phyloP scores from a whole-genome alignment of 2,329 filamentous ascomycete species.

The Neonectria neomacrospora region DNA sequence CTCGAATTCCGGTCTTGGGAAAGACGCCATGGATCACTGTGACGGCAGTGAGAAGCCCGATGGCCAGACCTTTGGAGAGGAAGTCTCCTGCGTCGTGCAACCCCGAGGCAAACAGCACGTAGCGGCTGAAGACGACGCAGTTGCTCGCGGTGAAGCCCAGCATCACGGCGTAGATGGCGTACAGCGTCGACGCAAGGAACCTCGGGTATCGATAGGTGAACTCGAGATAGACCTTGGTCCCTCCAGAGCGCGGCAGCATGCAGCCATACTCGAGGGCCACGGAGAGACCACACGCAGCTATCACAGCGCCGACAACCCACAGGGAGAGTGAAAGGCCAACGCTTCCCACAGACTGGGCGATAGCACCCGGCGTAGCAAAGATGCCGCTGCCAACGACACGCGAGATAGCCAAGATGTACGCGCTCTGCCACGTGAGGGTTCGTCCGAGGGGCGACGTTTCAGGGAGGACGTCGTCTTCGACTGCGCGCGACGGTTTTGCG shows the following conservation, averaged over 20 bases:
- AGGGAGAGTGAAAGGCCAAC: conserved; percentile 70
- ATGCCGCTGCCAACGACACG: conserved; percentile 77
- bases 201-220: conserved; percentile 72
- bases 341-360: conserved; percentile 74
- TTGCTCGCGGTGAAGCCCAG: conserved; percentile 77
- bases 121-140: conserved; percentile 75
- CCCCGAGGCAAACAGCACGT: conserved; percentile 68
- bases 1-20: conserved; percentile 64
- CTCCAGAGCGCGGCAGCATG: conserved; percentile 76
- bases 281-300: conserved; percentile 70
- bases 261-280: conserved; percentile 75
- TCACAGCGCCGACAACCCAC: conserved; percentile 71
- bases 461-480: conserved; percentile 69
- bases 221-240: conserved; percentile 77
- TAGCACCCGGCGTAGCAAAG: conserved; percentile 76
- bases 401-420: conserved; percentile 75
- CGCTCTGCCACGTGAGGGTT: conserved; percentile 70
- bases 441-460: conserved; percentile 69
- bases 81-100: conserved; percentile 61
- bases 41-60: conserved; percentile 65
- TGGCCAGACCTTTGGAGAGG: conserved; percentile 65
- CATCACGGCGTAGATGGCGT: conserved; percentile 71
- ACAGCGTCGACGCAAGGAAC: conserved; percentile 71
- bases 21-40: conserved; percentile 70
- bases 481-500: conserved; percentile 30